These are phyloP conservation scores for Przewalskia tangutica DNA, from an alignment of 257 asterid species.

Conservation along the genomic window DNA sequence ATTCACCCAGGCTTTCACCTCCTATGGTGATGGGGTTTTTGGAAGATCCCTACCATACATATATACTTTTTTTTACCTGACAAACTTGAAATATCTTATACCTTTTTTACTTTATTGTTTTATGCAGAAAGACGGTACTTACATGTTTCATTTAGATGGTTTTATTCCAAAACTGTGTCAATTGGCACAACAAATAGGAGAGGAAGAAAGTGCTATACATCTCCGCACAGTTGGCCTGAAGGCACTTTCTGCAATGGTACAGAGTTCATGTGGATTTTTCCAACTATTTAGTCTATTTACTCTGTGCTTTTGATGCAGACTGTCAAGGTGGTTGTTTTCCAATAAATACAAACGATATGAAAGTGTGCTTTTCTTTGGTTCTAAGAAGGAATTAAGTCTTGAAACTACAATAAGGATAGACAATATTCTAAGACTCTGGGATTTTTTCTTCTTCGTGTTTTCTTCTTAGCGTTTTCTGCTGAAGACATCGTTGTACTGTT, in stretches of 20 bases:
- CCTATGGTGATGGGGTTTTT: too few relatives aligned
- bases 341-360: neutral
- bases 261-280: slow-evolving; percentile 4
- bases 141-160: slow-evolving; percentile 81
- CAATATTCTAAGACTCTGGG: neutral
- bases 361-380: neutral
- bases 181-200: slow-evolving; percentile 88
- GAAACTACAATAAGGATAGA: neutral
- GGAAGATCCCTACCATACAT: too few relatives aligned
- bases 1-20: neutral
- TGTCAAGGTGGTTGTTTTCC: neutral
- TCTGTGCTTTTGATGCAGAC: neutral
- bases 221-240: slow-evolving; percentile 70
- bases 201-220: slow-evolving; percentile 43
- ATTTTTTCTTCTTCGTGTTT: neutral
- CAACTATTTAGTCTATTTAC: neutral
- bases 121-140: slow-evolving; percentile 74
- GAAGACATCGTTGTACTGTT: neutral
- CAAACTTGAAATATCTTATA: neutral
- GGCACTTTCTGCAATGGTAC: slow-evolving; percentile 85
- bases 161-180: slow-evolving; percentile 87
- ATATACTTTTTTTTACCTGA: neutral
- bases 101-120: slow-evolving; percentile 8
- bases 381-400: neutral
- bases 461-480: neutral